phyloP scores from a whole-genome alignment of 1,284 basidiomycete genomes.

The Acaromyces ingoldii region DNA sequence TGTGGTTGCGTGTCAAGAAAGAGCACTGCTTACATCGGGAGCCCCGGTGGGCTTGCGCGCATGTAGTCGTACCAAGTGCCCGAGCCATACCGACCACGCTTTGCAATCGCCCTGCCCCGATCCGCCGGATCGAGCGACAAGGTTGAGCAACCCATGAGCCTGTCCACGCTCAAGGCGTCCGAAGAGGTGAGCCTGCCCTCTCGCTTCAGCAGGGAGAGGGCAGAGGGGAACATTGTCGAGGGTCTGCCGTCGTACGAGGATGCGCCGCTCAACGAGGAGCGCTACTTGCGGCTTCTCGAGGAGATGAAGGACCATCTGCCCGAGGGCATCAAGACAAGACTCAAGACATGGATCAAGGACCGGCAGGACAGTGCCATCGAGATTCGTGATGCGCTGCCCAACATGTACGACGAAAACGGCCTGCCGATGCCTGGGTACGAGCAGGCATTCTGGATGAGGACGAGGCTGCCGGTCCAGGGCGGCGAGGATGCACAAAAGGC shows the following conservation, averaged over 20 bases:
- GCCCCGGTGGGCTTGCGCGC: background rate
- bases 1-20: too few relatives aligned
- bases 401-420: constrained; percentile 40
- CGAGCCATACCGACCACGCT: constrained; percentile 38
- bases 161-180: too few relatives aligned
- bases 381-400: constrained; percentile 41
- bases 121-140: background rate
- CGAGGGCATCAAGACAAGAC: constrained; percentile 14
- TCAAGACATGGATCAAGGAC: constrained; percentile 33
- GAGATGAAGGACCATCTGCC: constrained; percentile 11
- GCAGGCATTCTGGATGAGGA: constrained; percentile 47
- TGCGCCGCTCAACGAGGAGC: constrained; percentile 29
- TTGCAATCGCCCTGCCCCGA: constrained; percentile 33
- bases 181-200: constrained; percentile 10
- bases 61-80: constrained; percentile 37
- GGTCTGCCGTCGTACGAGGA: constrained; percentile 21
- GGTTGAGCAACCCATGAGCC: constrained; percentile 7
- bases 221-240: background rate
- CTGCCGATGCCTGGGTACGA: constrained; percentile 36
- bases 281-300: constrained; percentile 27
- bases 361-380: constrained; percentile 37
- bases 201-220: constrained; percentile 12
- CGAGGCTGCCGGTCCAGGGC: constrained; percentile 22
- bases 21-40: too few relatives aligned
- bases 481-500: constrained; percentile 40